Base-by-base conservation (phyloP, 2,329 filamentous ascomycete species). In the Lachnellula hyalina region DNA sequence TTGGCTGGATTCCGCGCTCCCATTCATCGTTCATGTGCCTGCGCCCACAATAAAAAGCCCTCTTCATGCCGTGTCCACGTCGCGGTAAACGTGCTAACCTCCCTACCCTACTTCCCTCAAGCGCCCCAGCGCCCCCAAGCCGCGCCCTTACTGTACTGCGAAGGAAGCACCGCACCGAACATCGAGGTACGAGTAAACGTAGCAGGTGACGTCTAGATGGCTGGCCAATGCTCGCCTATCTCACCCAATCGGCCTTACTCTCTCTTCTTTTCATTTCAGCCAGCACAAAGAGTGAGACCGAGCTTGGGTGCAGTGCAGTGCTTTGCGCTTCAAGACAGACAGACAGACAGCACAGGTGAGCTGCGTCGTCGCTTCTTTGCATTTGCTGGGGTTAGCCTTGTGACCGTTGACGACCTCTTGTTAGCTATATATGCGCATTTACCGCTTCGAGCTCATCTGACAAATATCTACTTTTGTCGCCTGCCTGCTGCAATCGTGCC, bases 221-320 rank as follows among this genome's bases (percentile, higher is more conserved):
- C 56, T 55, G 49, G 41, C 49, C 49, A 49, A 32, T 38, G 55
- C 55, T 59, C 52, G 53, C 52, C 51, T 56, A 36, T 34, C 38
- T 41, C 51, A 38, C 25, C 59, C 61, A 61, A 63, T 61, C 56
- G 54, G 54, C 34, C 28, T 12, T 35, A 49, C 32, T 46, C 44
- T 25, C 46, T 34, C 42, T 57, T n/a, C 47, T 45, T 14, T 55
- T 12, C 45, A 40, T 14, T 32, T 25, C 41, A 41, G 23, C 21
- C 15, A 38, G 48, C 34, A 28, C 25, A 53, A 23, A 54, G 41
- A 57, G 52, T 59, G 23, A 34, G 41, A 25, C 57, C 57, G 55
- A 59, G 54, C 52, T 48, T 51, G 32, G 32, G 35, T 25, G n/a
- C 36, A 5, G 17, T 23, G 14, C 38, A 5, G 17, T 23, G 14